Conservation (phyloP, 1,139 yeast genomes). For the Nakaseomyces kungkrabaensis region DNA sequence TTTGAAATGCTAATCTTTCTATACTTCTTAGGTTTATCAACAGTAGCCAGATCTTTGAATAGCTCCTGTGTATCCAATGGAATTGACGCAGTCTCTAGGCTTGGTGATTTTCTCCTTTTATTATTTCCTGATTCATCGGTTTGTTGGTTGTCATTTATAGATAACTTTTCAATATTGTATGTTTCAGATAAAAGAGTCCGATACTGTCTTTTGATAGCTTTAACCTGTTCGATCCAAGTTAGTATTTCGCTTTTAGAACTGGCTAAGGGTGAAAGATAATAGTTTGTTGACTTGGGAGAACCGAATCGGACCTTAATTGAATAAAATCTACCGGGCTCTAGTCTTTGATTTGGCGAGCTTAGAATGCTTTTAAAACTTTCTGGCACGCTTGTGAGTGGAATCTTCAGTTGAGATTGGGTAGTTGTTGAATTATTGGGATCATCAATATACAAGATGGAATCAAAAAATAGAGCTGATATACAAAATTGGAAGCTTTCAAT, state of each 20-base stretch:
- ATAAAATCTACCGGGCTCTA: conserved; percentile 9
- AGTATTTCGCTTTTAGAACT: conserved; percentile 13
- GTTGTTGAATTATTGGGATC: conserved; percentile 2
- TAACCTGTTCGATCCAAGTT: conserved; percentile 16
- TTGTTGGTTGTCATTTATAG: conserved; percentile 11
- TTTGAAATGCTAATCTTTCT: conserved; percentile 28
- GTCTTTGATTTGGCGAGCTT: conserved; percentile 8
- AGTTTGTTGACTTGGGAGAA: conserved; percentile 14
- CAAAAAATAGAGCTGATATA: conserved; percentile 19
- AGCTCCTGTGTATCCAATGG: conserved; percentile 8
- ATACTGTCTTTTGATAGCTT: conserved; percentile 6
- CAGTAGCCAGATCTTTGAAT: not conserved
- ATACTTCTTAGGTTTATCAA: conserved; percentile 15
- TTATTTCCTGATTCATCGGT: not conserved
- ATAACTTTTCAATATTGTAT: conserved; percentile 13
- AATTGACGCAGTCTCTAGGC: conserved; percentile 10
- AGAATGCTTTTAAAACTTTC: conserved; percentile 18
- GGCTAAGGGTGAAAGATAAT: conserved; percentile 17
- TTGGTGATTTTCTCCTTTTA: conserved; percentile 18
- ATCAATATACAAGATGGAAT: conserved; percentile 14
- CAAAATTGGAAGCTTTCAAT: conserved; percentile 13
- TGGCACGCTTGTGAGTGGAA: conserved; percentile 5
- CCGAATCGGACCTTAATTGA: conserved; percentile 12
- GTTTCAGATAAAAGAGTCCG: conserved; percentile 9
- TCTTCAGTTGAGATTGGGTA: not conserved